Evolutionary conservation across 2,329 filamentous ascomycete species (phyloP).

Genomic region (Penicillium sp.): DNA sequence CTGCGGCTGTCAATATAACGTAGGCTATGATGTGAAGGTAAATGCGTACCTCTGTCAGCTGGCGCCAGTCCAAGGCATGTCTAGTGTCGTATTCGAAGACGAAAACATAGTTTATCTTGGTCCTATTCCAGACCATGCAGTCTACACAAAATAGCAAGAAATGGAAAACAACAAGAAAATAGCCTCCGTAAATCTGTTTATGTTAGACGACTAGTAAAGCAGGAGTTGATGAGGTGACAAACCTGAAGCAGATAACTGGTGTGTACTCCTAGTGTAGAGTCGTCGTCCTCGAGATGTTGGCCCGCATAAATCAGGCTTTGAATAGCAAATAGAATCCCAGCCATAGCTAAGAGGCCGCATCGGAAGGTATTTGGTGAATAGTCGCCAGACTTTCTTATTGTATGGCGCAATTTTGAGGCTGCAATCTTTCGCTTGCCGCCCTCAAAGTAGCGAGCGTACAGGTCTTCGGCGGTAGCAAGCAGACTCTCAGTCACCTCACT

Average conservation of each 20-base stretch:
- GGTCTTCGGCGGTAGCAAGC: conserved; percentile 80
- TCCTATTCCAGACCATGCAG: conserved; percentile 79
- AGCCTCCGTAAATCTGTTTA: conserved; percentile 82
- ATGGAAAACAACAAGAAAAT: conserved; percentile 81
- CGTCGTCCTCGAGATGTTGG: conserved; percentile 55
- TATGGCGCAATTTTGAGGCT: conserved; percentile 79
- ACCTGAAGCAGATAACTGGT: conserved; percentile 74
- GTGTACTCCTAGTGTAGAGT: conserved; percentile 55
- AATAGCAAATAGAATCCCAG: conserved; percentile 68
- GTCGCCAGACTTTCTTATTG: conserved; percentile 63
- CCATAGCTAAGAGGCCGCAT: conserved; percentile 70
- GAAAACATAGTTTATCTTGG: conserved; percentile 94
- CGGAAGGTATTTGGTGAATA: conserved; percentile 65
- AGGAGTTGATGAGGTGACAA: conserved; percentile 22
- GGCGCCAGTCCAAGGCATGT: conserved; percentile 85
- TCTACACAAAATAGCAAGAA: conserved; percentile 84
- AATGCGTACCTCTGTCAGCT: conserved; percentile 71
- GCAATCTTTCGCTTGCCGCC: conserved; percentile 91
- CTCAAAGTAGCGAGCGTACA: conserved; percentile 95
- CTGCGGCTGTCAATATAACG: conserved; percentile 39
- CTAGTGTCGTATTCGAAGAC: conserved; percentile 95
- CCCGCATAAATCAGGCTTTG: conserved; percentile 68
- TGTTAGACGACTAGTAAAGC: conserved; percentile 26
- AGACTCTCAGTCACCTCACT: conserved; percentile 83
- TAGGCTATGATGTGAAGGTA: background rate